Evolutionary conservation across 345 rosid genomes (phyloP).

Genomic region (Jatropha curcas): DNA sequence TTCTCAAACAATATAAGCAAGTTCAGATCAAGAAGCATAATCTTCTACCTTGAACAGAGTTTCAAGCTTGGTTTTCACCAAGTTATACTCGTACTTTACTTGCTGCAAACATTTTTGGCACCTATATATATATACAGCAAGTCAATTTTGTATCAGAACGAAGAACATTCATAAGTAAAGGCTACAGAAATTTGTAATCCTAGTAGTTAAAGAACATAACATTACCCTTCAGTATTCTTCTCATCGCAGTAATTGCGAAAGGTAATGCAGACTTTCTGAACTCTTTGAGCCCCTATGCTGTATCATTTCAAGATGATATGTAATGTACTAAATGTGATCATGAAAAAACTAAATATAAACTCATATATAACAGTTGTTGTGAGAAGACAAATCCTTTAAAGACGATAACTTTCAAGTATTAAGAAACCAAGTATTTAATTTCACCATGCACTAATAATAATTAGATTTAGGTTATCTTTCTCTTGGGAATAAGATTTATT

Average conservation of each 20-base stretch:
- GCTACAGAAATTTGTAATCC: background rate
- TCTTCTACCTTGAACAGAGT: constrained; percentile 49
- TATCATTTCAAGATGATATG: constrained; percentile 8
- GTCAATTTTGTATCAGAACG: background rate
- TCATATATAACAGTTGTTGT: too few relatives aligned
- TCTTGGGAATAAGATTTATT: background rate
- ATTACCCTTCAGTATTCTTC: constrained; percentile 51
- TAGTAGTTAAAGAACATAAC: background rate
- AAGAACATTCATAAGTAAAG: background rate
- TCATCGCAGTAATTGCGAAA: constrained; percentile 50
- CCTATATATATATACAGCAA: constrained; percentile 37
- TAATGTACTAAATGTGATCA: too few relatives aligned
- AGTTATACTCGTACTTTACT: constrained; percentile 49
- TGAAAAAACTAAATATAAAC: too few relatives aligned
- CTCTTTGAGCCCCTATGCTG: constrained; percentile 66
- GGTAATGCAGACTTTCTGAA: constrained; percentile 48
- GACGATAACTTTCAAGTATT: too few relatives aligned
- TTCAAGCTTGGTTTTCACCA: constrained; percentile 61
- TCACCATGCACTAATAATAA: too few relatives aligned
- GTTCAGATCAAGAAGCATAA: background rate
- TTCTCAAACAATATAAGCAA: background rate
- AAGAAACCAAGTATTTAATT: too few relatives aligned
- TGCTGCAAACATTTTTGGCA: constrained; percentile 62
- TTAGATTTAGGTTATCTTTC: too few relatives aligned
- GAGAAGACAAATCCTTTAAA: too few relatives aligned